Conservation (phyloP, 441 rosid species). For the Adansonia madagascariensis region DNA sequence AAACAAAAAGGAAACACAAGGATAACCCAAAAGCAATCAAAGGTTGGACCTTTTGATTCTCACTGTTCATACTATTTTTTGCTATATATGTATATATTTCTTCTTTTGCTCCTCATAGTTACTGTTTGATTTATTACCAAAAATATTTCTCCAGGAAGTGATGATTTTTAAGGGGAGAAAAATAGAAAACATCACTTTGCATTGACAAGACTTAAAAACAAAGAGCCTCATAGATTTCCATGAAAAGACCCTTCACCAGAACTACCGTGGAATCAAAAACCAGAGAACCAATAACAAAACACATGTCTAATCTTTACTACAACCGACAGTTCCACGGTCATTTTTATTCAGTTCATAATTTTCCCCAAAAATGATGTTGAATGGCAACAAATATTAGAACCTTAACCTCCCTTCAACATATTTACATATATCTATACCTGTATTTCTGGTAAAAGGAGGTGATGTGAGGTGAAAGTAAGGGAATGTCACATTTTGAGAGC, state of each 20-base stretch:
- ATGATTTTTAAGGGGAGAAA: not conserved
- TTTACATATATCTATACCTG: constrained; percentile 38
- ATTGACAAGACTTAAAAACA: constrained; percentile 33
- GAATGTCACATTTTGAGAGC: constrained; percentile 40
- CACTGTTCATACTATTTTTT: constrained; percentile 10
- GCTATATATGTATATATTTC: too few species aligned
- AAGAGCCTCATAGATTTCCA: constrained; percentile 17
- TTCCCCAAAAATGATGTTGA: not conserved
- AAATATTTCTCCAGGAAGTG: constrained; percentile 33
- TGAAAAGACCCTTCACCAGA: constrained; percentile 37
- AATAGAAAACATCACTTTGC: constrained; percentile 6
- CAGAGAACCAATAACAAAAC: too few species aligned
- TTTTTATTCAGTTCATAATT: not conserved
- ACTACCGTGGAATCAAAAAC: constrained; percentile 26
- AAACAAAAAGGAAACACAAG: not conserved
- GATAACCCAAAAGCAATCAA: constrained; percentile 8
- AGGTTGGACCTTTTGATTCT: not conserved
- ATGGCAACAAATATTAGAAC: not conserved
- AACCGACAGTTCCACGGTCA: not conserved
- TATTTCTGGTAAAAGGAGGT: constrained; percentile 39
- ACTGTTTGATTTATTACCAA: constrained; percentile 29
- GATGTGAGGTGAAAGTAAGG: constrained; percentile 46
- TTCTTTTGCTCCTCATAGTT: not conserved
- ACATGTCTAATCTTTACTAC: not conserved
- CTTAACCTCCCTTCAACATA: not conserved